phyloP scores from a whole-genome alignment of 805 yeast species.

The Wickerhamiella alocasiicola region DNA sequence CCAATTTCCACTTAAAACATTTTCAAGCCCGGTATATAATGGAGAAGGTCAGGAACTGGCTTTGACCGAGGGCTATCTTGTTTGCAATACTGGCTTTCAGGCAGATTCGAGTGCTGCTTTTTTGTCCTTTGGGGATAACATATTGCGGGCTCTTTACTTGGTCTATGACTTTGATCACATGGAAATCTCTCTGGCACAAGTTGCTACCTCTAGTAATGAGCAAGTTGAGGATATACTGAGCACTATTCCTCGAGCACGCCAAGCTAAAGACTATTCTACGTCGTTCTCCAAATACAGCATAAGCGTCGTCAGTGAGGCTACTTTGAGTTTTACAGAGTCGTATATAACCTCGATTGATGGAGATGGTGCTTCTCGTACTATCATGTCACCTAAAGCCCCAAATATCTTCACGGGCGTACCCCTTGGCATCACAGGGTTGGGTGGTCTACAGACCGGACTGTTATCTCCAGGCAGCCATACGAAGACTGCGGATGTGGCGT shows the following conservation, averaged over 20 bases:
- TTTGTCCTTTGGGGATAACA: slow-evolving; percentile 41
- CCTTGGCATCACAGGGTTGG: too few relatives aligned
- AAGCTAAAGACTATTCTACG: slow-evolving; percentile 9
- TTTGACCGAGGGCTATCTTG: neutral
- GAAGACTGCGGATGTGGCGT: too few relatives aligned
- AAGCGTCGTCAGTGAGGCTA: too few relatives aligned
- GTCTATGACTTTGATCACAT: slow-evolving; percentile 49
- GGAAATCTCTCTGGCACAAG: slow-evolving; percentile 39
- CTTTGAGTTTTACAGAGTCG: too few relatives aligned
- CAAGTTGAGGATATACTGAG: slow-evolving; percentile 6
- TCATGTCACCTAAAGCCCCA: too few relatives aligned
- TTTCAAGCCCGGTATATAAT: slow-evolving; percentile 4
- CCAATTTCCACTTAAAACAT: slow-evolving; percentile 7
- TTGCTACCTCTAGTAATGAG: neutral
- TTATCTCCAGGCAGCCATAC: too few relatives aligned
- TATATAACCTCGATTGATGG: too few relatives aligned
- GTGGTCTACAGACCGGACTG: too few relatives aligned
- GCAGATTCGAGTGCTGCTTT: slow-evolving; percentile 9
- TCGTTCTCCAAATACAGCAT: neutral
- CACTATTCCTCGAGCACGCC: slow-evolving; percentile 11
- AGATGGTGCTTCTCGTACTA: too few relatives aligned
- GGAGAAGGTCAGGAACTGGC: slow-evolving; percentile 2
- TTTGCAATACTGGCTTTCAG: slow-evolving; percentile 5
- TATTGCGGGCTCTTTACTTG: slow-evolving; percentile 46
- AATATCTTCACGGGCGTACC: too few relatives aligned